Percentiles rank a stretch among this genome's conserved stretches.
Conservation (phyloP, 306 rosid species). For the Lablab purpureus region DNA sequence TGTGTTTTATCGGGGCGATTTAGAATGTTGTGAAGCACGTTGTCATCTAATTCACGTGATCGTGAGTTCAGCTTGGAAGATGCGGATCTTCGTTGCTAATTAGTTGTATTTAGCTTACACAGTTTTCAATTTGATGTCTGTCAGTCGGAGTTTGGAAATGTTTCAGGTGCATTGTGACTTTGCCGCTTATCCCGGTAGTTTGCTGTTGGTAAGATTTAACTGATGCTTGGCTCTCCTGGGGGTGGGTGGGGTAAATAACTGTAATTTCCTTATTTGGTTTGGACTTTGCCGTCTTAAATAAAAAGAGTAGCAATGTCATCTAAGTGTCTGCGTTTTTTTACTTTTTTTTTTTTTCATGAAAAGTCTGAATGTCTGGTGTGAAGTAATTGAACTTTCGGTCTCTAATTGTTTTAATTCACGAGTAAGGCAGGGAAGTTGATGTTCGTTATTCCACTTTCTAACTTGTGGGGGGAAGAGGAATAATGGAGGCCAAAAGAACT, state of each 20-base stretch:
- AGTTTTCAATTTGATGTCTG: not conserved
- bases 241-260: not conserved
- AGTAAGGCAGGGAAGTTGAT: not conserved
- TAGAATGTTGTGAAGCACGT: constrained; percentile 6
- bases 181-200: constrained; percentile 4
- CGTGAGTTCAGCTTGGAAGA: constrained; percentile 21
- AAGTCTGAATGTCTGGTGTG: not conserved
- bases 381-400: constrained; percentile 14
- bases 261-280: not conserved
- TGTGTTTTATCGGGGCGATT: constrained; percentile 24
- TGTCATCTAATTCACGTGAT: constrained; percentile 34
- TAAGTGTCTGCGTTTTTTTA: not conserved
- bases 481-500: constrained; percentile 23
- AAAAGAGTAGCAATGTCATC: not conserved
- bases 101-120: not conserved
- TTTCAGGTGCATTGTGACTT: constrained; percentile 19
- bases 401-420: constrained; percentile 23
- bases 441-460: not conserved
- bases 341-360: not conserved
- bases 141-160: constrained; percentile 11
- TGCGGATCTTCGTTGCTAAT: not conserved
- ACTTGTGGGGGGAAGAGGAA: not conserved
- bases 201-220: not conserved
- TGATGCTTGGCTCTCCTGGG: not conserved
- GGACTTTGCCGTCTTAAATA: not conserved